Base-by-base conservation (phyloP, 2,329 filamentous ascomycete genomes). In the Verticillium klebahnii region DNA sequence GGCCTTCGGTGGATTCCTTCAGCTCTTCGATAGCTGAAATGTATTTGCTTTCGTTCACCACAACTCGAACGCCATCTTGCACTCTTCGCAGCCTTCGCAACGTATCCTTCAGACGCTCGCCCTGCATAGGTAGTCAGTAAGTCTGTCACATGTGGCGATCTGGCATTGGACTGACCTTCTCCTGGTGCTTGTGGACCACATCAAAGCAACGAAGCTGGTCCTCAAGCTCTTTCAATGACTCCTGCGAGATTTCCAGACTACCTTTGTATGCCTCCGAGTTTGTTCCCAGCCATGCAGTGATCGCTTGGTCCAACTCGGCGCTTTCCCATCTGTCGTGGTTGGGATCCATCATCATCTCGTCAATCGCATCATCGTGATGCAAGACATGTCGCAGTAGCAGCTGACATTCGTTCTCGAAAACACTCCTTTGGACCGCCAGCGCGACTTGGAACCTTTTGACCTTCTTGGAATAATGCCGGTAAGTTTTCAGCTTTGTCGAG, bases 391-490 rank as follows among this genome's bases (percentile, higher is more conserved):
- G 36, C 6, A 64, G 58, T 36, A 61, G 57, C 2, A 61, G 36
- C 12, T 25, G 4, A 15, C 63, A 64, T 15, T 64, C 61, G n/a
- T 64, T 61, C 17, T 55, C 23, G 19, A 64, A 64, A 6, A 62
- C 7, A 52, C 19, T 23, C 9, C 39, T 7, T 45, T 45, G 39
- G n/a, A 45, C 39, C n/a, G 39, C 17, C 17, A 45, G 17, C 1
- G 39, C 39, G 17, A 45, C 39, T 19, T 45, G 15, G n/a, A 45
- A 45, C 2, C 39, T 45, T 19, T 54, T 56, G 45, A 57, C 37
- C n/a, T 56, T 52, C 29, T 31, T 61, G 1, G 62, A 63, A 50
- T 55, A 52, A n/a, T 61, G 62, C 2, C 59, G 59, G 45, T 59
- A 63, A 3, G 39, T 45, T 7, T 9, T 45, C 39, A 64, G 9